Conservation (phyloP, 202 grass and related monocot species). For the Thinopyrum obtusiflorum region DNA sequence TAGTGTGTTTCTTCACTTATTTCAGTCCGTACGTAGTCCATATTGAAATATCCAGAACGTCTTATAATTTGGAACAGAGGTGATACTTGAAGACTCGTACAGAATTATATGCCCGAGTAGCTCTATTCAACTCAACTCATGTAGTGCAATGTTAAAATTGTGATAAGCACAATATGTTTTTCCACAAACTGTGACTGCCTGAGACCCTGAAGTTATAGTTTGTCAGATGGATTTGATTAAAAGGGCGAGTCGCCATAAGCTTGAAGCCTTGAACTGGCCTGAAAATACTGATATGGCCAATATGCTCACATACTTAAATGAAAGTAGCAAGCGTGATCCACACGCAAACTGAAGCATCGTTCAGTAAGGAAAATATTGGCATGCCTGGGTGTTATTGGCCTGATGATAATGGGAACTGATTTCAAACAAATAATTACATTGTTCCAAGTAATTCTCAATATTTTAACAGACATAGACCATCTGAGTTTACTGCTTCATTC, state of each 20-base stretch:
- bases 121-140: conserved; percentile 9
- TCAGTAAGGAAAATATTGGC: neutral
- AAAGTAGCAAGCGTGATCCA: neutral
- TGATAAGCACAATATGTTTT: neutral
- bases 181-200: neutral
- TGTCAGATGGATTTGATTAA: neutral
- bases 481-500: neutral
- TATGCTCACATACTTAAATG: neutral
- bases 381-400: neutral
- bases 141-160: neutral
- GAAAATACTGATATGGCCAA: neutral
- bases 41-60: no score
- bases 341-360: neutral
- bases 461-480: neutral
- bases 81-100: neutral
- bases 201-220: neutral
- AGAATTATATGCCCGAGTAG: neutral
- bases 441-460: neutral
- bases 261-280: neutral
- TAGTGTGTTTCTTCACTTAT: no score
- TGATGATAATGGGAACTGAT: neutral
- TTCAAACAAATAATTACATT: neutral
- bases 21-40: no score
- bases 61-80: no score
- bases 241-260: neutral